Evolutionary conservation across 495 filamentous ascomycete species (phyloP), one percentile per base, ranked within the genome.

Genomic region (Bombardia bombarda): DNA sequence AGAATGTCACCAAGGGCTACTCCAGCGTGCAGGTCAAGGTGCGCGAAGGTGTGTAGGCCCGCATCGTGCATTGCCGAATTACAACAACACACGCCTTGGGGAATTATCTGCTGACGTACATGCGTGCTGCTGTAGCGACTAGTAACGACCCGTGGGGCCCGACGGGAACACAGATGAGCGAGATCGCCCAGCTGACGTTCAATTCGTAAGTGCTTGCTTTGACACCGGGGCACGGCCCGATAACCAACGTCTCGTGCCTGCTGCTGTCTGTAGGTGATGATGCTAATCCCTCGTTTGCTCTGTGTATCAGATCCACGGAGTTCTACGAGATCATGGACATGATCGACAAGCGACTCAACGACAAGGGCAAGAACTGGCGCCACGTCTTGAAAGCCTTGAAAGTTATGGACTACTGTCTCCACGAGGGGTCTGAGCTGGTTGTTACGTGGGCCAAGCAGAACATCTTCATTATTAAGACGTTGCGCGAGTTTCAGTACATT

Each of bases 281-380:
- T 23, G 17, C 24, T 42, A 28, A 42, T 31, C 3, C 43, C 2
- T 25, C 18, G 18, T 17, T 18, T 32, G 22, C 36, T 23, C 32
- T 32, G 18, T 24, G 38, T 28, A 10, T 10, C n/a, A 59, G 50
- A 16, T 58, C 55, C n/a, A 88, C 81, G 58, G 92, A 96, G 63
- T 99, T 97, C 67, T 93, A 94, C 71, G 90, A 99, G 58, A 95
- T 99, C 53, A 95, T 99, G 82, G 93, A 97, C 64, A 99, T 99
- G 92, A 72, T 99, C 47, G 93, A 97, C 66, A 97, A 97, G 73
- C 84, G 93, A 46, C 72, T 99, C 53, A 99, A 99, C 53, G 93
- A 99, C 61, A 99, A 99, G 64, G 93, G 93, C 54, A 99, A 95
- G 75, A 99, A 99, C 64, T 99, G 93, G 93, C 81, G 93, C 53